These are phyloP conservation scores for Microdochium bolleyi DNA, from an alignment of 2,329 filamentous ascomycete genomes.

Conservation along the genomic window DNA sequence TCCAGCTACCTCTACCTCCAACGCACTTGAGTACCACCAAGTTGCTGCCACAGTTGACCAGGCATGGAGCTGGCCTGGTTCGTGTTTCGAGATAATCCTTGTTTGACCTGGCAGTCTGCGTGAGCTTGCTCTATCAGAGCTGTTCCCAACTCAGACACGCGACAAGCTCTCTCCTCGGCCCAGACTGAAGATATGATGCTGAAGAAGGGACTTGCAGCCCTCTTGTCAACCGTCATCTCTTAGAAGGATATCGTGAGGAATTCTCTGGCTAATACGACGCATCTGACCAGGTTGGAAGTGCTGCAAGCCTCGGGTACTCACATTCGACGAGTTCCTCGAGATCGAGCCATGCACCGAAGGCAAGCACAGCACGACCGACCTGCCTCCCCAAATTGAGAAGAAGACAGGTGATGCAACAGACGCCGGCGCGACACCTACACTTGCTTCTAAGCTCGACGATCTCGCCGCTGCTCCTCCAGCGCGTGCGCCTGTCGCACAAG, in stretches of 20 bases:
- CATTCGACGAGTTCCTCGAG: slow-evolving; percentile 93
- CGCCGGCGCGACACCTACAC: slow-evolving; percentile 24
- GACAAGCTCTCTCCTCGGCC: too few relatives aligned
- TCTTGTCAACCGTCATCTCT: too few relatives aligned
- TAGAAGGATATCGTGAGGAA: background rate
- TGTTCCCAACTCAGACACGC: too few relatives aligned
- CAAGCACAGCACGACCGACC: slow-evolving; percentile 82
- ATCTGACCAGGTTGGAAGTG: slow-evolving; percentile 80
- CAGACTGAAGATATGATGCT: too few relatives aligned
- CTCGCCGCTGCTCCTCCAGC: slow-evolving; percentile 28
- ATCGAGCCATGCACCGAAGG: slow-evolving; percentile 91
- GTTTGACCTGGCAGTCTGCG: too few relatives aligned
- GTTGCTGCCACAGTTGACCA: background rate
- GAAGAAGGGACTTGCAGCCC: background rate
- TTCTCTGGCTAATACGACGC: background rate
- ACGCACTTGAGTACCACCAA: background rate
- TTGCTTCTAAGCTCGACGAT: slow-evolving; percentile 30
- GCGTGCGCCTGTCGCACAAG: slow-evolving; percentile 34
- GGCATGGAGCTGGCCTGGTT: too few relatives aligned
- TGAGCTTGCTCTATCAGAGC: too few relatives aligned
- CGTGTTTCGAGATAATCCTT: too few relatives aligned
- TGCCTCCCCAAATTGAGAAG: slow-evolving; percentile 54
- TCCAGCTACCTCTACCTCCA: slow-evolving; percentile 2
- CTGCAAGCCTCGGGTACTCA: slow-evolving; percentile 93
- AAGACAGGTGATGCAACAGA: slow-evolving; percentile 38